Evolutionary conservation across 768 basidiomycete species (phyloP).

Genomic region (Mycena belliarum): DNA sequence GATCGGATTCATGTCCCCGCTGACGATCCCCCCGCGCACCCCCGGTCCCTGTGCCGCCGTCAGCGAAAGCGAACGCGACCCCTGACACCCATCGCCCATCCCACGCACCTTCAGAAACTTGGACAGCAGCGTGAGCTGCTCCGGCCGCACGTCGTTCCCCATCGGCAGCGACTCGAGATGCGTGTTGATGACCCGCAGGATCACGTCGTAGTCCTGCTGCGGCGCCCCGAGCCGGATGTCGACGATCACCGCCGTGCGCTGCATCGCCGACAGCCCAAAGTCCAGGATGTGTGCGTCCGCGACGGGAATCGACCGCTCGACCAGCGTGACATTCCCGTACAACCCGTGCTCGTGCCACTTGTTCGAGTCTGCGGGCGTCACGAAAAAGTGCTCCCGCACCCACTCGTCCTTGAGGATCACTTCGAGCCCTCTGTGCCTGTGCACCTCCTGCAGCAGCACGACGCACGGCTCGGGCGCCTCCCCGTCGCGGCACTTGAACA

Average conservation of each 20-base stretch:
- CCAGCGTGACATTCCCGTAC: slow-evolving; percentile 74
- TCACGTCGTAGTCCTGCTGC: slow-evolving; percentile 38
- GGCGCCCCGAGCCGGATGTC: slow-evolving; percentile 48
- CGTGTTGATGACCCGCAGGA: slow-evolving; percentile 69
- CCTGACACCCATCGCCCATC: too few species aligned
- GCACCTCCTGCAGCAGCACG: slow-evolving; percentile 73
- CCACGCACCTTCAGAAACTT: slow-evolving; percentile 46
- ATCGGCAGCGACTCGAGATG: slow-evolving; percentile 66
- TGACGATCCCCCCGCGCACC: slow-evolving; percentile 60
- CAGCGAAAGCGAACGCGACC: too few species aligned
- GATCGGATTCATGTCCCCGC: slow-evolving; percentile 77
- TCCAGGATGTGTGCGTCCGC: slow-evolving; percentile 48
- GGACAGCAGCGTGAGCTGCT: slow-evolving; percentile 56
- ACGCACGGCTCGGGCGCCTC: slow-evolving; percentile 58
- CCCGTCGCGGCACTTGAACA: slow-evolving; percentile 47
- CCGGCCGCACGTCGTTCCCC: slow-evolving; percentile 43
- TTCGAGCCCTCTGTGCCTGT: slow-evolving; percentile 39
- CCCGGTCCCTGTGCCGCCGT: slow-evolving; percentile 18
- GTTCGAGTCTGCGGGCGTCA: slow-evolving; percentile 53
- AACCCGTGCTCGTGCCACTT: slow-evolving; percentile 53
- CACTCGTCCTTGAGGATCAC: slow-evolving; percentile 57
- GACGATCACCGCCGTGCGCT: slow-evolving; percentile 57
- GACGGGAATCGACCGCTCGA: slow-evolving; percentile 53
- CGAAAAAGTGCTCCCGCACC: slow-evolving; percentile 60
- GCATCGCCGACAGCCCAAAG: slow-evolving; percentile 52